Conservation (phyloP, 805 yeast species). For the Candida nemodendra region DNA sequence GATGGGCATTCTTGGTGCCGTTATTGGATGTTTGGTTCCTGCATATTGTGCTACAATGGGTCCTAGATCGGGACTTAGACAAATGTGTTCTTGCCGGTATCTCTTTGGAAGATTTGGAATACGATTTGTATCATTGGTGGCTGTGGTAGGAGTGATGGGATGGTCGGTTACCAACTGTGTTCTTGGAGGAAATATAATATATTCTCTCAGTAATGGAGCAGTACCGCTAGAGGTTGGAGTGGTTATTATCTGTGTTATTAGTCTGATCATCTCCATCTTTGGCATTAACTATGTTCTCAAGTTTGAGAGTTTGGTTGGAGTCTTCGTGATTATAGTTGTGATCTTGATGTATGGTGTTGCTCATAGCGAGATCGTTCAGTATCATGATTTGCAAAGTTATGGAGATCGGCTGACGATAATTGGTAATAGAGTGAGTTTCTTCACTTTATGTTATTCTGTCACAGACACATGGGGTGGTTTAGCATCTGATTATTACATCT, state of each 20-base stretch:
- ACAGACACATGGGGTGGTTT: conserved; percentile 90
- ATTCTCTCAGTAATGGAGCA: conserved; percentile 60
- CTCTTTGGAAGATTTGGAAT: conserved; percentile 87
- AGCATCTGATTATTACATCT: conserved; percentile 79
- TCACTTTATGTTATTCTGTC: conserved; percentile 70
- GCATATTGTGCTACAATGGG: conserved; percentile 87
- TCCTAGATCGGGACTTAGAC: conserved; percentile 86
- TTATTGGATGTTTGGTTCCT: conserved; percentile 72
- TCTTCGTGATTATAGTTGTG: conserved; percentile 69
- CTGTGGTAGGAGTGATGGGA: conserved; percentile 78
- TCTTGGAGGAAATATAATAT: conserved; percentile 81
- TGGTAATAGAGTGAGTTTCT: conserved; percentile 73
- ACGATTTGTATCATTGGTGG: conserved; percentile 67
- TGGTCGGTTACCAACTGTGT: conserved; percentile 93
- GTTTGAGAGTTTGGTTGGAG: conserved; percentile 65
- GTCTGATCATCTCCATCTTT: conserved; percentile 67
- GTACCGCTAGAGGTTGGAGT: conserved; percentile 76
- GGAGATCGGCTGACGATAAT: conserved; percentile 44
- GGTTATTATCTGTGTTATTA: conserved; percentile 60
- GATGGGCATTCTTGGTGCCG: conserved; percentile 60
- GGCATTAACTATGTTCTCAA: conserved; percentile 72
- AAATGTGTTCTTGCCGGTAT: conserved; percentile 79
- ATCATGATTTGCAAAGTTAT: conserved; percentile 34
- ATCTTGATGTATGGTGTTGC: conserved; percentile 64
- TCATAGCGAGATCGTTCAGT: conserved; percentile 41